Evolutionary conservation across 768 basidiomycete species (phyloP), one percentile per base, ranked within the genome.

Genomic region (Mrakia frigida): DNA sequence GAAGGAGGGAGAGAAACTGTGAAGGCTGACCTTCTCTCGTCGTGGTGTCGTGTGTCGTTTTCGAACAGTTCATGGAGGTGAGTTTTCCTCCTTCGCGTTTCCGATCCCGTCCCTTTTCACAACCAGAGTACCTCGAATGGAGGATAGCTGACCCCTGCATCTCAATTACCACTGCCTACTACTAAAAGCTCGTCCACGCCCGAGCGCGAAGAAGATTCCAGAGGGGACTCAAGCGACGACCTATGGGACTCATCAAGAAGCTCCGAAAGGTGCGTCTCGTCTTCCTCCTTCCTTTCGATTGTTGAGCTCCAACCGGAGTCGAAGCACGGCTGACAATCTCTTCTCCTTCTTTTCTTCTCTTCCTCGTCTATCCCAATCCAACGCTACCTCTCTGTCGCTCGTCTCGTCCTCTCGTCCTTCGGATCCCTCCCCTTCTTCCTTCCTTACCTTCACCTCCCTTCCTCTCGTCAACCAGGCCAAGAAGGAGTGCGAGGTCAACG

Each of bases 201-300:
- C 95, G 97, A 84, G 97, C 96, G 73, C 93, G 97, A 82, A 89
- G 97, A 84, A 93, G 96, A 85, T 99, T 99, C 91, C 92, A 94
- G 85, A 92, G 97, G 81, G 97, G 97, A 82, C 91, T 99, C 82
- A 98, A 98, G 88, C 92, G 95, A 86, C 91, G 91, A 84, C 95
- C 97, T 60, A 91, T 99, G 91, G 94, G 94, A 80, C 89, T 99
- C 80, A 98, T 99, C 84, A 98, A 98, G 89, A 99, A 99, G 86
- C 88, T 99, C 81, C 93, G 97, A 85, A 96, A 97, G 86, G 70
- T 72, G 28, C 56, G 70, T 33, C 39, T 43, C 52, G 31, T 23
- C 21, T 33, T 52, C 50, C 28, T 33, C 35, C 25, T 7, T 23
- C 25, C 46, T 14, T 43, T 43, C 43, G 43, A 13, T 21, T 50